A percentile compares a stretch with the other conserved stretches of the same genome.
Conservation (phyloP, 2,329 filamentous ascomycete species). For the Lizonia empirigonia region DNA sequence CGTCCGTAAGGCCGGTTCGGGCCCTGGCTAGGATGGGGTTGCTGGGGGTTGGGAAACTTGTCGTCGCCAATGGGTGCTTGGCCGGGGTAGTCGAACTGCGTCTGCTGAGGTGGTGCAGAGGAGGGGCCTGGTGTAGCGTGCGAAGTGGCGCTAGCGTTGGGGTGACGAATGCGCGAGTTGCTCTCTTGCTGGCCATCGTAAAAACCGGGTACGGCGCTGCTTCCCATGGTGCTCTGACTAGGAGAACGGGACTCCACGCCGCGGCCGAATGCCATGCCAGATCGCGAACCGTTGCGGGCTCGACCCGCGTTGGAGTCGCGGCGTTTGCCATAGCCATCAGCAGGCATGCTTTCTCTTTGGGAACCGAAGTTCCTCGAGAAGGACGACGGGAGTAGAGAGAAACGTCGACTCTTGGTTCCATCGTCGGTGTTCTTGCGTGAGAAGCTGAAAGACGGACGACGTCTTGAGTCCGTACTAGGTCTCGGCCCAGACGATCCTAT, state of each 20-base stretch:
- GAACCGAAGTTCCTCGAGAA: slow-evolving; percentile 54
- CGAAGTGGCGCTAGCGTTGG: slow-evolving; percentile 20
- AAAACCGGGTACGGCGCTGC: slow-evolving; percentile 48
- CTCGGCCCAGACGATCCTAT: slow-evolving; percentile 40
- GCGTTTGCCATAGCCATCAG: slow-evolving; percentile 31
- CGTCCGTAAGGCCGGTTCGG: slow-evolving; percentile 34
- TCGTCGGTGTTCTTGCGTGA: slow-evolving; percentile 52
- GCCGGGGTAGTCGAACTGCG: slow-evolving; percentile 40
- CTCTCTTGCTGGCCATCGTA: slow-evolving; percentile 50
- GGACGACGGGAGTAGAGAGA: slow-evolving; percentile 58
- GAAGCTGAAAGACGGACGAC: slow-evolving; percentile 58
- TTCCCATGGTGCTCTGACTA: slow-evolving; percentile 53
- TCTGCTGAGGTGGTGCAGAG: slow-evolving; percentile 46
- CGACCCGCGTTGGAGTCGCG: slow-evolving; percentile 38
- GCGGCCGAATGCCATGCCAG: slow-evolving; percentile 52
- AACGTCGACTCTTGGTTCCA: slow-evolving; percentile 52
- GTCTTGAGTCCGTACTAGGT: slow-evolving; percentile 56
- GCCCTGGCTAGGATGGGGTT: slow-evolving; percentile 38
- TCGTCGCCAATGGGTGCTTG: slow-evolving; percentile 41
- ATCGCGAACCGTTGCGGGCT: slow-evolving; percentile 41
- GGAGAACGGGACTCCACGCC: slow-evolving; percentile 50
- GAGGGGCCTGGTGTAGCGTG: slow-evolving; percentile 31
- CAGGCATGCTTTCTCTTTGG: slow-evolving; percentile 44
- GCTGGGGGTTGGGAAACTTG: slow-evolving; percentile 43
- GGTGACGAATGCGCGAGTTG: slow-evolving; percentile 31